phyloP scores from a whole-genome alignment of 257 asterid species.

The Solanum appendiculatum region DNA sequence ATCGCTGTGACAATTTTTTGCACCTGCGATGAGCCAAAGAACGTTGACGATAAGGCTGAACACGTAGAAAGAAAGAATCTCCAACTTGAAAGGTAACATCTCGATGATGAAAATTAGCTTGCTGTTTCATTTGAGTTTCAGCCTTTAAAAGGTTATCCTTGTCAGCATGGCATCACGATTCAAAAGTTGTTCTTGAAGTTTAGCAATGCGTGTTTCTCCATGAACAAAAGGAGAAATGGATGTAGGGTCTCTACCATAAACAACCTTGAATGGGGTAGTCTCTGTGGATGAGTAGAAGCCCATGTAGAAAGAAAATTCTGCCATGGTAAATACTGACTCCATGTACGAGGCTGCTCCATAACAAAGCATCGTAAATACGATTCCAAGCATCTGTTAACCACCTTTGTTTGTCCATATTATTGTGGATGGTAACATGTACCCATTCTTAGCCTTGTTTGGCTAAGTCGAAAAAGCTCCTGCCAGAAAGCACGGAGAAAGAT shows the following conservation, averaged over 20 bases:
- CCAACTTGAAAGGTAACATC: background rate
- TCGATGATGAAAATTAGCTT: background rate
- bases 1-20: background rate
- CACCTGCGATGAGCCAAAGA: background rate
- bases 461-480: background rate
- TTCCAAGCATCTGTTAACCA: background rate
- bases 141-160: background rate
- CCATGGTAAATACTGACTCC: background rate
- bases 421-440: background rate
- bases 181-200: background rate
- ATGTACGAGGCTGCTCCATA: background rate
- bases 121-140: background rate
- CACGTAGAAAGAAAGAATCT: background rate
- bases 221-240: background rate
- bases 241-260: background rate
- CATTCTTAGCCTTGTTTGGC: background rate
- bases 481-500: background rate
- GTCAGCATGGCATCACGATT: background rate
- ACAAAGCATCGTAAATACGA: no score
- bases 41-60: background rate
- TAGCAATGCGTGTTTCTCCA: no score
- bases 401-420: background rate
- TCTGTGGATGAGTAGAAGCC: background rate
- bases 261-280: background rate
- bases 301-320: background rate